Evolutionary conservation across 306 rosid genomes (phyloP), one percentile per base, ranked within the genome.

Genomic region (Oemleria cerasiformis): DNA sequence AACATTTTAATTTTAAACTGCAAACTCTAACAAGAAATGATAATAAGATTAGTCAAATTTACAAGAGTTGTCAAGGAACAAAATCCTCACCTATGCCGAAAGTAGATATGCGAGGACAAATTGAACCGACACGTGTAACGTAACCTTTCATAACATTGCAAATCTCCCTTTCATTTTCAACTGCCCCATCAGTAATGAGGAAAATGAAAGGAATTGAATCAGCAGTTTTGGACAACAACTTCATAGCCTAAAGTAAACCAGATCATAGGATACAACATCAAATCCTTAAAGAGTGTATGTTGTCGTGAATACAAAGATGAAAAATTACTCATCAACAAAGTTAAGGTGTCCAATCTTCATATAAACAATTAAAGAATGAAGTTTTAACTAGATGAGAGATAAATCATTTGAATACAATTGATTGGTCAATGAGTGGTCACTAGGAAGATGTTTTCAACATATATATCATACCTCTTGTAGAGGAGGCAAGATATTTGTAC

Each of bases 161-260:
- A 68, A 91, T 86, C 67, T 87, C 95, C 81, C 91, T 87, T 78
- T 91, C 99, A 75, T 94, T 85, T 60, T 85, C 88, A 72, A 87
- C 99, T 44, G 97, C 68, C 39, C 99, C 99, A 72, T 94, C 99
- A 48, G 99, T 94, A 61, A 89, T 61, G 72, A 94, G 99, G 70
- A 91, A 87, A 76, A 94, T 84, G 73, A 89, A 80, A 45, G 99
- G 96, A 78, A 89, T 53, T 7, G 95, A 81, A 60, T 84, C 79
- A 19, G 69, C 72, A 3, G 88, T 74, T 69, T 85, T 80, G 75
- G 67, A 82, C 57, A 91, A 75, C 80, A 91, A 83, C 79, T 81
- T 91, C 88, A 91, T 77, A 63, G 99, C 99, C 99, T 94, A 81
- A 53, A 75, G 72, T 67, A 77, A 59, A 86, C 68, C 68, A 80